Evolutionary conservation across 768 basidiomycete species (phyloP), one percentile per base, ranked within the genome.

Genomic region (Mycena vitilis): DNA sequence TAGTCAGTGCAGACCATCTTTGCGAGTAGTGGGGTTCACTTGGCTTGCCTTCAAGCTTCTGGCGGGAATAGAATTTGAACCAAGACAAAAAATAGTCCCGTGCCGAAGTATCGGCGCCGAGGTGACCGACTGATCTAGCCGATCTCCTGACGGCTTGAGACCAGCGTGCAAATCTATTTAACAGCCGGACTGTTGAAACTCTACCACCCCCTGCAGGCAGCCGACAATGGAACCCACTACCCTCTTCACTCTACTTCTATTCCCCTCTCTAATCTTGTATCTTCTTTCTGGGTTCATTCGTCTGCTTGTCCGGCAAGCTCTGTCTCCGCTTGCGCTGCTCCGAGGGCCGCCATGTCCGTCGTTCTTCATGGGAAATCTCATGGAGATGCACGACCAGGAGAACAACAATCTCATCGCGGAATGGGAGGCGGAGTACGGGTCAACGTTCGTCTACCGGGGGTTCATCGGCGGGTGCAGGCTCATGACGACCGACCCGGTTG

Each of bases 401-500:
- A 89, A 88, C 75, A 88, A 76, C 13, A 76, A 81, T 53, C 80
- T 88, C 65, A 73, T 88, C 57, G 75, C 74, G 22, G 75, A 75
- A 63, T 89, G 89, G 88, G 77, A 82, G 23, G 76, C 73, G 2
- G 59, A 69, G 37, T 85, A 86, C 59, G 89, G 87, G 22, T 74
- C 81, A 47, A 86, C 83, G 40, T 88, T 86, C 65, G 81, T 82
- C 45, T 89, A 87, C 77, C 81, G 81, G 52, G 85, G 86, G 59
- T 88, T 87, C 78, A 73, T 87, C 62, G 81, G 84, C 42, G 86
- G 84, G 4, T 80, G 81, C 54, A 80, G 90, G 25, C 81, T 91
- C 65, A 81, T 89, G 77, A 89, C 88, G 9, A 85, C 84, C 55
- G 90, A 91, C 77, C 85, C 86, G 5, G 75, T 80, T 22, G 89